Base-by-base conservation (phyloP, 2,329 filamentous ascomycete genomes). In the Didymellaceae sp. region DNA sequence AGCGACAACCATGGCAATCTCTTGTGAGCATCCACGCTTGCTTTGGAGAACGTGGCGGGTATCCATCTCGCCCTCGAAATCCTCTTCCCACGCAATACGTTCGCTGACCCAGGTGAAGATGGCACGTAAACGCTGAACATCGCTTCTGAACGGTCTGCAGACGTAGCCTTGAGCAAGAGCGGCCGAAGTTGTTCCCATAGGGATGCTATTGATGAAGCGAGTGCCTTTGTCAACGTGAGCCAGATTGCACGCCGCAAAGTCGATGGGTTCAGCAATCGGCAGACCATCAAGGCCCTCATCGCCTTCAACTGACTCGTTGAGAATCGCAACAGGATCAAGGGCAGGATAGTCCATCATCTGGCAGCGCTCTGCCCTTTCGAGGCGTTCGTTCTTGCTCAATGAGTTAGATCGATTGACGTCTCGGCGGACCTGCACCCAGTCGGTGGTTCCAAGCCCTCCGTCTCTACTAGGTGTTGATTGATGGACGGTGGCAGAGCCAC, bases 51-150 rank as follows among this genome's bases (percentile, higher is more conserved):
- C 90, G 37, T 90, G 85, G 45, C 89, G 83, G 2, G 91, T 88
- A 70, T 99, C 91, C 43, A 94, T 77, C 6, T 88, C 82, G n/a
- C 87, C 89, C 61, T 96, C 91, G 57, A 91, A 91, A 58, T 96
- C 91, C 64, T 97, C 93, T 69, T 99, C 94, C 94, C 94, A 99
- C 24, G 84, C 84, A 48, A 99, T 87, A 62, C 93, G 91, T 70
- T 99, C 94, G n/a, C 90, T 85, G 5, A 96, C 90, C 93, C 93
- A 99, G 1, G 90, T 97, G 67, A 97, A 99, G 55, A 99, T 97
- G 13, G 94, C 93, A 18, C 95, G 85, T 20, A 99, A 76, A 26
- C 92, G 85, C 72, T 99, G 94, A 0, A 97, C 90, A 63, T 97
- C 93, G 72, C 90, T 97, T 52, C 92, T 84, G 72, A 97, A 96